phyloP scores from a whole-genome alignment of 306 rosid genomes.

The Gastrolobium bilobum region DNA sequence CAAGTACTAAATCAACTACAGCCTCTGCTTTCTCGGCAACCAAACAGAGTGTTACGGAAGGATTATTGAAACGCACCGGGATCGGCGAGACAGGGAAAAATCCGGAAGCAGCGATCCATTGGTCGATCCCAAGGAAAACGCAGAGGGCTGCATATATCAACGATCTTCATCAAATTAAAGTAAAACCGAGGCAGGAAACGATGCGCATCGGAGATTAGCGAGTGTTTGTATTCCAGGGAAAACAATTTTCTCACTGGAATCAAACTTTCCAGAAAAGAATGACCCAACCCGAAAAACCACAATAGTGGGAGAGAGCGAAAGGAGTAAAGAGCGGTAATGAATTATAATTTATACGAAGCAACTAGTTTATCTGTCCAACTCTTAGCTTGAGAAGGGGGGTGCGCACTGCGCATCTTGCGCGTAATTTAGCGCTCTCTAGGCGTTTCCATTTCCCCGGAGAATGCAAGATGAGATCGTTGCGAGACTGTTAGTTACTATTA shows the following conservation, averaged over 20 bases:
- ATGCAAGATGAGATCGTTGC: not conserved
- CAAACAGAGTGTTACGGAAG: slow-evolving; percentile 16
- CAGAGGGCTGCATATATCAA: slow-evolving; percentile 52
- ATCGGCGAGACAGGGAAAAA: slow-evolving; percentile 79
- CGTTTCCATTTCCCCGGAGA: not conserved
- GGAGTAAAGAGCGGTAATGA: not conserved
- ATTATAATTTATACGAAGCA: not conserved
- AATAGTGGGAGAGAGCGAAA: not conserved
- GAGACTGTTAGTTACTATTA: slow-evolving; percentile 35
- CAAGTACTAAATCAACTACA: slow-evolving; percentile 2
- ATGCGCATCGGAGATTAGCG: slow-evolving; percentile 46
- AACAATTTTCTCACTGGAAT: slow-evolving; percentile 9
- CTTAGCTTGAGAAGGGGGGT: not conserved
- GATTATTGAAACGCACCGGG: slow-evolving; percentile 64
- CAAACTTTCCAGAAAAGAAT: slow-evolving; percentile 30
- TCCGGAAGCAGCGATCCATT: slow-evolving; percentile 65
- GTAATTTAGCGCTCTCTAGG: slow-evolving; percentile 21
- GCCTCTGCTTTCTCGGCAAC: slow-evolving; percentile 29
- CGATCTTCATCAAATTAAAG: slow-evolving; percentile 59
- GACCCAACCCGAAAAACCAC: not conserved
- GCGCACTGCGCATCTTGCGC: slow-evolving; percentile 42
- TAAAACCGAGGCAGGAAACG: not conserved
- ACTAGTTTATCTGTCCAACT: not conserved
- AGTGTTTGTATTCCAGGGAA: slow-evolving; percentile 44
- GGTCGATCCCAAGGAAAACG: slow-evolving; percentile 55